phyloP scores from a whole-genome alignment of 1,284 basidiomycete species.

The Cutaneotrichosporon sp. region DNA sequence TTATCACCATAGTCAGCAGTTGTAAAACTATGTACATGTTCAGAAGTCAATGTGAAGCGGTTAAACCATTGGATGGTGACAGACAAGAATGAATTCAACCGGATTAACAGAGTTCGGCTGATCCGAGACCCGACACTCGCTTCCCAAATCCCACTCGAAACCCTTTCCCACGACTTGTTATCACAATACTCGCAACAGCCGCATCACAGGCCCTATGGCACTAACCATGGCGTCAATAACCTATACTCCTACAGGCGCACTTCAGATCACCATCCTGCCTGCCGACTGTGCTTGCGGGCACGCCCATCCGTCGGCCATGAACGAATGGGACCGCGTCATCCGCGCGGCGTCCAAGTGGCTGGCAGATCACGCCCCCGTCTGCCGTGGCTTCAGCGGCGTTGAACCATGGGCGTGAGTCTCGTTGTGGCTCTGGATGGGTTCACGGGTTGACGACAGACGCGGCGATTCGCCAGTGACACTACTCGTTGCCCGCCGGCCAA shows the following conservation, averaged over 20 bases:
- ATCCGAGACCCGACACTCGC: neutral
- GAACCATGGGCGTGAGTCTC: constrained; percentile 22
- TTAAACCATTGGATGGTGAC: neutral
- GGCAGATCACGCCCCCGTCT: constrained; percentile 16
- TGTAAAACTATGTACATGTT: neutral
- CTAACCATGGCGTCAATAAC: constrained; percentile 2
- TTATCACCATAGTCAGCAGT: neutral
- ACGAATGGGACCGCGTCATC: constrained; percentile 17
- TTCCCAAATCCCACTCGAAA: neutral
- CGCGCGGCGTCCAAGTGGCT: constrained; percentile 15
- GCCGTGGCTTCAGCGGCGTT: constrained; percentile 17
- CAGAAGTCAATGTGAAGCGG: neutral
- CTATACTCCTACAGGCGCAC: constrained; percentile 10
- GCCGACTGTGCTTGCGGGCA: constrained; percentile 8
- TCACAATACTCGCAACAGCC: neutral
- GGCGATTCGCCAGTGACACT: constrained; percentile 9
- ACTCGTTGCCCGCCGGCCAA: constrained; percentile 4
- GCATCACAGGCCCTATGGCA: neutral
- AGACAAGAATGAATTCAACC: no score
- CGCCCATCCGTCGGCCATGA: constrained; percentile 14
- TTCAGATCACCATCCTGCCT: constrained; percentile 14
- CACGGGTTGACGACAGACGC: constrained; percentile 8
- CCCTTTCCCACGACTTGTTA: neutral
- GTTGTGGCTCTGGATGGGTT: neutral
- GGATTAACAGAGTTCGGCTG: neutral